phyloP scores from a whole-genome alignment of 164 flowering plant species.

The Santalum album region DNA sequence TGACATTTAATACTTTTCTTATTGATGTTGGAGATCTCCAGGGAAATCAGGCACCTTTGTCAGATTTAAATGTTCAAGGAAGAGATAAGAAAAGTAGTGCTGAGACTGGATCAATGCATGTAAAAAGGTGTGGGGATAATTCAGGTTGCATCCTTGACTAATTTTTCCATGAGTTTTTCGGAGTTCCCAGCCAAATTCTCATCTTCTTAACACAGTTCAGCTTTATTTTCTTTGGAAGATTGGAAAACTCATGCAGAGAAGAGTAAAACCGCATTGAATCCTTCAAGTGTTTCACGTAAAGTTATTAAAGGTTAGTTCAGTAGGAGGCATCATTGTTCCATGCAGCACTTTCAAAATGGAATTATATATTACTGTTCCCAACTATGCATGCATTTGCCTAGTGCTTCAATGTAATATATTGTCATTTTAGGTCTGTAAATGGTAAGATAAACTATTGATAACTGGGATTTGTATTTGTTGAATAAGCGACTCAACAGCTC shows the following conservation, averaged over 20 bases:
- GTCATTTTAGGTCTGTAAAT: no score
- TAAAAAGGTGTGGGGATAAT: slow-evolving; percentile 12
- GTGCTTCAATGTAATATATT: no score
- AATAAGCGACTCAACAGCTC: not conserved
- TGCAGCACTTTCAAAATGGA: no score
- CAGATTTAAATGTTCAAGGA: slow-evolving; percentile 16
- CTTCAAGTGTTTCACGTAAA: slow-evolving; percentile 38
- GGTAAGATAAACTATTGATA: no score
- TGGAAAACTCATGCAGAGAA: slow-evolving; percentile 10
- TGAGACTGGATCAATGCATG: slow-evolving; percentile 9
- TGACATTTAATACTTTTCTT: slow-evolving; percentile 46
- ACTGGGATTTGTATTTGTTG: not conserved
- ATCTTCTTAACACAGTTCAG: not conserved
- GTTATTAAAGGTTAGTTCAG: slow-evolving; percentile 28
- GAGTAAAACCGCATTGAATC: slow-evolving; percentile 8
- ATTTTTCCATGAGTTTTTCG: not conserved
- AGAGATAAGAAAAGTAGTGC: slow-evolving; percentile 13
- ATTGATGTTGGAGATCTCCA: slow-evolving; percentile 64
- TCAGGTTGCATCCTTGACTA: slow-evolving; percentile 19
- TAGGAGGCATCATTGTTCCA: not conserved
- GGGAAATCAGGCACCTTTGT: slow-evolving; percentile 19
- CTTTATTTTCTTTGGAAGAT: slow-evolving; percentile 13
- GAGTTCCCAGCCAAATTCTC: not conserved
- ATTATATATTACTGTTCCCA: no score
- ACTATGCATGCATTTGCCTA: no score